Conservation (phyloP, 2,329 filamentous ascomycete genomes). For the Podosphaera fusca region DNA sequence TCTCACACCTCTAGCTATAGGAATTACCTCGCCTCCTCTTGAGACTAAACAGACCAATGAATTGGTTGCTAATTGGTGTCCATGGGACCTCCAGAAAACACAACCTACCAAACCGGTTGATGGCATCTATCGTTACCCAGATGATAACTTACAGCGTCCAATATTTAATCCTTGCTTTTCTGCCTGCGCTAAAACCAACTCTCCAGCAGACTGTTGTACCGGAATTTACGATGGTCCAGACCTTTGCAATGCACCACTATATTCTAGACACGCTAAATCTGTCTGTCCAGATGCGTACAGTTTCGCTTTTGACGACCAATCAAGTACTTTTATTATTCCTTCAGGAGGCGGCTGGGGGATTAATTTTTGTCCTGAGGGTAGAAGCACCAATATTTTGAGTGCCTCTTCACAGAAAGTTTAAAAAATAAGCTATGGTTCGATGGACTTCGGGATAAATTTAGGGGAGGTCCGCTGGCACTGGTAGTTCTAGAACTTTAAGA, state of each 20-base stretch:
- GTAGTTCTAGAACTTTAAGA: too few relatives aligned
- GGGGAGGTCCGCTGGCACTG: conserved; percentile 8
- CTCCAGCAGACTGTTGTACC: conserved; percentile 50
- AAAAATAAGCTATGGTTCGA: conserved; percentile 22
- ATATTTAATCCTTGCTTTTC: conserved; percentile 58
- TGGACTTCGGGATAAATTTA: conserved; percentile 11
- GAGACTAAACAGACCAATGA: conserved; percentile 33
- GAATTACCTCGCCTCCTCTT: conserved; percentile 29
- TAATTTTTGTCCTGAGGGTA: conserved; percentile 46
- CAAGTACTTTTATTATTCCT: conserved; percentile 37
- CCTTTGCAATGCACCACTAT: conserved; percentile 41
- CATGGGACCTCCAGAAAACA: conserved; percentile 50
- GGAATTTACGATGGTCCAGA: conserved; percentile 40
- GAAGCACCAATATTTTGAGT: conserved; percentile 34
- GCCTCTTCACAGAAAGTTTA: conserved; percentile 27
- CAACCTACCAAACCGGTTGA: conserved; percentile 47
- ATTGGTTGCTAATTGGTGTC: conserved; percentile 48
- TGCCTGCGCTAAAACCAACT: conserved; percentile 47
- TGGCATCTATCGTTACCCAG: conserved; percentile 60
- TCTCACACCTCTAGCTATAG: conserved; percentile 22
- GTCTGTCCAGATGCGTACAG: conserved; percentile 73
- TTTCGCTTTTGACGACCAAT: conserved; percentile 39
- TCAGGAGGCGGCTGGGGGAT: conserved; percentile 56
- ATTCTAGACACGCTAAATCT: conserved; percentile 45
- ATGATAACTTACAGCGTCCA: conserved; percentile 46